Evolutionary conservation across 2,329 filamentous ascomycete genomes (phyloP), one percentile per base, ranked within the genome.

Genomic region (Leptographium galeiforme): DNA sequence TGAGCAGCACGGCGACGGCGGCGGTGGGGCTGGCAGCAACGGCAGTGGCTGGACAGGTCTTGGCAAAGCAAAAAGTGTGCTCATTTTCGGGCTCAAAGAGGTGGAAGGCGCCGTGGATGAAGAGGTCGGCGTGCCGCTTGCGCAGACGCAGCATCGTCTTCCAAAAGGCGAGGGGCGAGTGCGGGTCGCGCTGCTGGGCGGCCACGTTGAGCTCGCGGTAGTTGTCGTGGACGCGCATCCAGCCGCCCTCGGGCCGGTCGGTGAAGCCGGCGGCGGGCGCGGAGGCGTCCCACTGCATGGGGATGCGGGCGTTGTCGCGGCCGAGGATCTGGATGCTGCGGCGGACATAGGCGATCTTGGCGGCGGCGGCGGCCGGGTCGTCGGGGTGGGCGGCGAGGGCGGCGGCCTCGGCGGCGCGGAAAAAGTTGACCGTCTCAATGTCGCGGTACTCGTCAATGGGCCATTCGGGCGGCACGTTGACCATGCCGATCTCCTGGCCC

Each of bases 301-400:
- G 84, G 4, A 79, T 75, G n/a, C 84, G 72, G 10, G 81, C 75
- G 61, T 87, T 79, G 62, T 87, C 83, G 36, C 82, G 71, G 7
- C 75, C 81, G 34, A 85, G 74, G 55, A 75, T 70, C 57, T 81
- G 75, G 51, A 86, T 68, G 41, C 77, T 70, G 10, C 69, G 64
- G 59, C 75, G 72, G 0, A 73, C 76, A 40, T 72, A 68, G 13
- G 67, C 68, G 2, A 78, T 64, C 33, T 63, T 66, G 38, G 71
- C 66, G 7, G 66, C 66, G 1, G 78, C 63, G 32, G 63, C 66
- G 43, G 68, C 66, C 10, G 65, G 59, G 19, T 43, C 63, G n/a
- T 61, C 57, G 1, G 43, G 60, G 33, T 51, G n/a, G 8, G 59
- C 59, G 18, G 54, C 46, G 38, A 53, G 53, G 13, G 59, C 64